phyloP scores from a whole-genome alignment of 768 basidiomycete species.

The Suillus alpinus region DNA sequence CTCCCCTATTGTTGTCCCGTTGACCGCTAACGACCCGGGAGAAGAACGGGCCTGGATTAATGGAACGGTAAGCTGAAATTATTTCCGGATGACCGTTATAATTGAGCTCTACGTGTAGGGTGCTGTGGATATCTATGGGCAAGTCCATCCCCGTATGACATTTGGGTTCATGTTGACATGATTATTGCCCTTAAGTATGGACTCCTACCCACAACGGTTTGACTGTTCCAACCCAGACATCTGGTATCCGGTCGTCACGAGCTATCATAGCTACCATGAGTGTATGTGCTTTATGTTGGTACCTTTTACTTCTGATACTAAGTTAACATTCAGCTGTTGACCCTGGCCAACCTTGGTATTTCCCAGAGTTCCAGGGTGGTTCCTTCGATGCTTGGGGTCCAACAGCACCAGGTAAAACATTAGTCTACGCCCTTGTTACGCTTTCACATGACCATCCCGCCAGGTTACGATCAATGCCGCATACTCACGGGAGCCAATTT shows the following conservation, averaged over 20 bases:
- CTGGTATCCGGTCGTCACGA: constrained; percentile 65
- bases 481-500: constrained; percentile 70
- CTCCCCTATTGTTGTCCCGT: constrained; percentile 61
- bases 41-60: constrained; percentile 60
- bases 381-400: constrained; percentile 83
- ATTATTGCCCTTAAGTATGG: constrained; percentile 38
- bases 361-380: constrained; percentile 76
- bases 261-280: constrained; percentile 64
- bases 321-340: constrained; percentile 28
- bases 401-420: constrained; percentile 52
- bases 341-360: constrained; percentile 60
- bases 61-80: constrained; percentile 51
- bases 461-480: constrained; percentile 64
- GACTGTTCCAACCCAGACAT: constrained; percentile 71
- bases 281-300: constrained; percentile 27
- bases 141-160: constrained; percentile 8
- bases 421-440: not conserved
- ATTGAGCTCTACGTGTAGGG: constrained; percentile 37
- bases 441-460: constrained; percentile 5
- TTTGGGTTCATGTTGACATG: not conserved
- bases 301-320: not conserved
- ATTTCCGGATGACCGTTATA: not conserved
- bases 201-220: constrained; percentile 75
- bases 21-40: constrained; percentile 74
- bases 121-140: constrained; percentile 77